Evolutionary conservation across 164 flowering plant species (phyloP), one percentile per base, ranked within the genome.

Genomic region (Magnolia changhungtana): DNA sequence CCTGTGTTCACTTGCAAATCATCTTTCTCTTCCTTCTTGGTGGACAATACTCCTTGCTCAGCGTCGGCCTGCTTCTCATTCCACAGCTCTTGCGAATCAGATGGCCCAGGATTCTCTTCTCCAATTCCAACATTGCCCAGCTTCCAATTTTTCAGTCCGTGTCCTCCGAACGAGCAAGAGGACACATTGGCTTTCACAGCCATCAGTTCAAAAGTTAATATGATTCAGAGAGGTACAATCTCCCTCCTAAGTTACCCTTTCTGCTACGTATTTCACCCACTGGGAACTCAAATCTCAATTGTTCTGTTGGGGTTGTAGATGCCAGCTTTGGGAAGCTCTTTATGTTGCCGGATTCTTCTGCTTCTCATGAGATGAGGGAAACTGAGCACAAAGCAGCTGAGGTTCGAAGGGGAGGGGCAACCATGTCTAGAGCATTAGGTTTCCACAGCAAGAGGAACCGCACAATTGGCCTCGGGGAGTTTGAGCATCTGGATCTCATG

Each of bases 381-480:
- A 23, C 70, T 4, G 83, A 75, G 70, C 75, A 74, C 7, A 82
- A 80, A 75, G 45, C 78, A 73, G 80, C 77, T 52, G 89, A 86
- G 14, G 66, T 72, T 69, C 80, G 85, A 80, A 75, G 83, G 71
- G 81, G 79, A 45, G 86, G 79, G 51, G 83, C 75, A 55, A 69
- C 78, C 66, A 82, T 75, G 9, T 80, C 90, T 11, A 84, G 85
- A 80, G 73, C 78, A 18, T 75, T 83, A 52, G 86, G 90, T 66
- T 85, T 87, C 76, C 95, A 82, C 65, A 87, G 82, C 82, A 88
- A 79, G 78, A 89, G 98, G 81, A 89, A 92, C 73, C 90, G 81
- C 71, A 94, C 98, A 0, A 94, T 94, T 70, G 95, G 98, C 3
- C 85, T 87, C 19, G 95, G 96, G 58, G 98, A 92, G 85, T 73